These are phyloP conservation scores for Neocatenulostroma microsporum DNA, from an alignment of 2,329 filamentous ascomycete species.

Conservation along the genomic window DNA sequence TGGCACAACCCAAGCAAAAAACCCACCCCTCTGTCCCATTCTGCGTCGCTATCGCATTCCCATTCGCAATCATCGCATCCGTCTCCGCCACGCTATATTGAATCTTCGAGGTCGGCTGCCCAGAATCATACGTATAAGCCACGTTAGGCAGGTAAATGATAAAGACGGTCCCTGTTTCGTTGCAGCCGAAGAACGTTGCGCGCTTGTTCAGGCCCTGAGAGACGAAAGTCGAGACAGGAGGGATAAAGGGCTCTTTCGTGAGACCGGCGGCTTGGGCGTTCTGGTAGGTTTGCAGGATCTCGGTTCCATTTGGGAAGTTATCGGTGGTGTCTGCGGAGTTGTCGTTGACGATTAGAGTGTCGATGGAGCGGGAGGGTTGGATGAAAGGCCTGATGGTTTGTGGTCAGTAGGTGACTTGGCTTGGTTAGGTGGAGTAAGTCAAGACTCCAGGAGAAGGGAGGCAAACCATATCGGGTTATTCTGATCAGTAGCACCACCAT, in stretches of 20 bases:
- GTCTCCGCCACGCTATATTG: slow-evolving; percentile 31
- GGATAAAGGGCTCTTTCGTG: slow-evolving; percentile 52
- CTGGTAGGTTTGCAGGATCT: slow-evolving; percentile 51
- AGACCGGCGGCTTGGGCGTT: slow-evolving; percentile 46
- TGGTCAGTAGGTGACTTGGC: neutral
- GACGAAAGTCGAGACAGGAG: slow-evolving; percentile 49
- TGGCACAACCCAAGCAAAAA: slow-evolving; percentile 37
- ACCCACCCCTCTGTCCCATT: slow-evolving; percentile 31
- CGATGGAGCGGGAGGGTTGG: slow-evolving; percentile 46
- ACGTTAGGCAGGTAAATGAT: slow-evolving; percentile 42
- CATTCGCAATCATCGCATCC: slow-evolving; percentile 35
- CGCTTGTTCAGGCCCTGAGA: slow-evolving; percentile 51
- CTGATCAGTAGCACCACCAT: slow-evolving; percentile 45
- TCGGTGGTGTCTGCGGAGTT: slow-evolving; percentile 53
- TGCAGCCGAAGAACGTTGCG: slow-evolving; percentile 59
- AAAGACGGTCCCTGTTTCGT: slow-evolving; percentile 30
- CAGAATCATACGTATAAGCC: slow-evolving; percentile 31
- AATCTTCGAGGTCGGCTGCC: slow-evolving; percentile 29
- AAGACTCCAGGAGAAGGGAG: neutral
- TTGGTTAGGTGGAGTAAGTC: neutral
- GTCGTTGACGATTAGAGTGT: slow-evolving; percentile 59
- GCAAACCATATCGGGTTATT: slow-evolving; percentile 45
- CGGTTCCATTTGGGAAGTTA: slow-evolving; percentile 55
- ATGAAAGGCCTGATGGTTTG: slow-evolving; percentile 42
- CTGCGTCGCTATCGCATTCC: slow-evolving; percentile 33